Evolutionary conservation across 805 yeast species (phyloP).

Genomic region (Tetrapisispora phaffii): DNA sequence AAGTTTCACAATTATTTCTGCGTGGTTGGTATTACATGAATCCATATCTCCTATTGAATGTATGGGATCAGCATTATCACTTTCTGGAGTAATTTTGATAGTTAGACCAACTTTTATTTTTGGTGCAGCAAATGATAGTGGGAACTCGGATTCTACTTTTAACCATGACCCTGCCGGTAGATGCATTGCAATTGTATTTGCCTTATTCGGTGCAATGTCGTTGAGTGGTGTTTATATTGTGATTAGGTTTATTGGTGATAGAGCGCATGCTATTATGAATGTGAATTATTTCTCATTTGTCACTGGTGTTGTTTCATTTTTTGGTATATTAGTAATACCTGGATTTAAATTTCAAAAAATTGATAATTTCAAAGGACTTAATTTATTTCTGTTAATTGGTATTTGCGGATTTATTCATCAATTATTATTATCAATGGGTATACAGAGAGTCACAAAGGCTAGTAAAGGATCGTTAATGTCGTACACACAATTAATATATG

Average conservation of each 20-base stretch:
- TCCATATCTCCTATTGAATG: slow-evolving; percentile 58
- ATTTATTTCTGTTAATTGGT: slow-evolving; percentile 51
- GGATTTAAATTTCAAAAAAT: slow-evolving; percentile 54
- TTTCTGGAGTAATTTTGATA: slow-evolving; percentile 67
- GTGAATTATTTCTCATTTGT: slow-evolving; percentile 67
- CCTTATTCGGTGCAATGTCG: slow-evolving; percentile 58
- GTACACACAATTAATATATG: slow-evolving; percentile 70
- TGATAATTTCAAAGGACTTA: slow-evolving; percentile 54
- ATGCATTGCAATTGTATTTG: slow-evolving; percentile 52
- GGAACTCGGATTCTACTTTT: background rate
- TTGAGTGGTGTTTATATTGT: slow-evolving; percentile 61
- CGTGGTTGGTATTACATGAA: slow-evolving; percentile 59
- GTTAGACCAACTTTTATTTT: slow-evolving; percentile 73
- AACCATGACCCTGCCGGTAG: slow-evolving; percentile 36
- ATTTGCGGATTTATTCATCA: slow-evolving; percentile 77
- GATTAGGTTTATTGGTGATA: slow-evolving; percentile 63
- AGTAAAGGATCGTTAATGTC: slow-evolving; percentile 65
- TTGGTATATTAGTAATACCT: slow-evolving; percentile 47
- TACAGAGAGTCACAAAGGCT: slow-evolving; percentile 66
- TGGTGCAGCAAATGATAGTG: slow-evolving; percentile 27
- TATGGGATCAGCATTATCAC: slow-evolving; percentile 54
- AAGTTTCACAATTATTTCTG: slow-evolving; percentile 61
- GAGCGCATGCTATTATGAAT: slow-evolving; percentile 71
- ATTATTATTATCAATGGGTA: slow-evolving; percentile 66
- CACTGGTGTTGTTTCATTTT: slow-evolving; percentile 44